Evolutionary conservation across 2,329 filamentous ascomycete genomes (phyloP), one percentile per base, ranked within the genome.

Genomic region (Diaporthe caulivora): DNA sequence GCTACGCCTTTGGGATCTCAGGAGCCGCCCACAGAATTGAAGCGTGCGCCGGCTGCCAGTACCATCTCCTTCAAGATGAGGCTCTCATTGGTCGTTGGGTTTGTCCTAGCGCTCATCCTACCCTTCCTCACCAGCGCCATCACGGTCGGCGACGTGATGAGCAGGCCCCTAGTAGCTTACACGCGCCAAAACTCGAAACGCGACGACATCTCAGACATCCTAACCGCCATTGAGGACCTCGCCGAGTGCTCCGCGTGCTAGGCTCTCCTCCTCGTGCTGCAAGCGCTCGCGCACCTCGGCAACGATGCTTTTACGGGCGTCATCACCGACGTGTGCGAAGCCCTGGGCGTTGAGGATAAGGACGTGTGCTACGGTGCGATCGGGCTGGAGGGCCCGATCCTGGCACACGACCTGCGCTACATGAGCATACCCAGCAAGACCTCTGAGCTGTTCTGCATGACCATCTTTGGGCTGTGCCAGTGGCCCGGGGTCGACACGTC

Each of bases 351-450:
- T 49, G 84, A 88, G 77, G 88, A 90, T 70, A 78, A 81, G 40
- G 89, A 91, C 78, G 89, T 91, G 34, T 91, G 89, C 72, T 81
- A 84, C 3, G 89, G 89, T 7, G 81, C 86, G 11, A 83, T 90
- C 37, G 82, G 81, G 6, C 83, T 84, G 1, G 88, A 91, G 78
- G 88, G 87, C 0, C 88, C 88, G 2, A 86, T 89, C 69, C 79
- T 90, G 37, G 87, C 88, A 42, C 82, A 86, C 51, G 83, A 83
- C 11, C 78, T 91, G 15, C 83, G 86, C 49, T 80, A 85, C 15
- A 84, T 90, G 76, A 79, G 77, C 8, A 78, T 89, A 26, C 84
- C 84, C 1, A 89, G 88, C 13, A 84, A 83, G 72, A 87, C 87
- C 0, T 85, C 88, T 26, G 79, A 86, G 40, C 81, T 87, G 6